Conservation (phyloP, 306 rosid genomes). For the Pachyrhizus erosus region DNA sequence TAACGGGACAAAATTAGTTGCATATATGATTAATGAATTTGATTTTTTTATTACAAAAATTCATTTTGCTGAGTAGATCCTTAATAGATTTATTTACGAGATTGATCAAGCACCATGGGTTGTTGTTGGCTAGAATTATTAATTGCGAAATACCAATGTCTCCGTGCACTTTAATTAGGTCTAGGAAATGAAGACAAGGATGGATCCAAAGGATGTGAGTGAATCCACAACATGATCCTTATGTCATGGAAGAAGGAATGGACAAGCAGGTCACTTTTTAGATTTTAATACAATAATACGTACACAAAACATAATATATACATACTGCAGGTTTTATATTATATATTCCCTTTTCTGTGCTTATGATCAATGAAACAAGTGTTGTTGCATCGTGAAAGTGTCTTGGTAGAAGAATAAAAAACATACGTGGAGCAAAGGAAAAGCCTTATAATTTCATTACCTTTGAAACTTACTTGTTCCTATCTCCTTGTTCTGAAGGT, state of each 20-base stretch:
- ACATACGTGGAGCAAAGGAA: neutral
- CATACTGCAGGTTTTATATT: slow-evolving; percentile 18
- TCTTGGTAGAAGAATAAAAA: neutral
- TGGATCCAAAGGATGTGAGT: neutral
- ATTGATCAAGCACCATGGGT: neutral
- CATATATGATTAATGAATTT: neutral
- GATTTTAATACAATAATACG: neutral
- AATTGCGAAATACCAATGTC: neutral
- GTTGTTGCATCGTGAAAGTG: slow-evolving; percentile 1
- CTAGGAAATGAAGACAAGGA: slow-evolving; percentile 27
- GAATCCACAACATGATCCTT: slow-evolving; percentile 11
- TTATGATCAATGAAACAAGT: slow-evolving; percentile 3
- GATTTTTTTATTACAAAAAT: neutral
- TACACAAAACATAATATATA: slow-evolving; percentile 17
- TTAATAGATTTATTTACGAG: neutral
- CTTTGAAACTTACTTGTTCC: slow-evolving; percentile 27
- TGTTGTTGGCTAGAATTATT: neutral
- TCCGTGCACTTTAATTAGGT: neutral
- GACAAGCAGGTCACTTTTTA: slow-evolving; percentile 24
- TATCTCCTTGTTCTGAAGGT: slow-evolving; percentile 37
- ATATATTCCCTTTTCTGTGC: neutral
- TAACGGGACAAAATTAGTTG: neutral
- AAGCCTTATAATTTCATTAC: neutral
- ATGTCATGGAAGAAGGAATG: slow-evolving; percentile 30
- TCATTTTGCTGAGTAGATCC: neutral